Evolutionary conservation across 2,329 filamentous ascomycete species (phyloP).

Genomic region (Scleromitrula shiraiana): DNA sequence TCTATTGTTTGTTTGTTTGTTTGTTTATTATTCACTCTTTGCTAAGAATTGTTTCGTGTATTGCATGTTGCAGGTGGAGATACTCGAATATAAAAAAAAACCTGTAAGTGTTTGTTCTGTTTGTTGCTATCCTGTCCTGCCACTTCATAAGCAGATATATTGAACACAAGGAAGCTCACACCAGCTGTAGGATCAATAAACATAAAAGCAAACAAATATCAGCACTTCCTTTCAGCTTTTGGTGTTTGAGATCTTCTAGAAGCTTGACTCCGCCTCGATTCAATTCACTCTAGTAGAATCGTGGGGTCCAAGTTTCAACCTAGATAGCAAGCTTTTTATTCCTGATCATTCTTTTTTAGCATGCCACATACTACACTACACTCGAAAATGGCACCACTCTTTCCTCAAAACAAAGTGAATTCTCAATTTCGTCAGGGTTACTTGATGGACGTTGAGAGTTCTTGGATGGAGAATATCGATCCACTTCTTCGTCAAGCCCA

Average conservation of each 20-base stretch:
- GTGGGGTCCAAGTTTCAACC: not conserved
- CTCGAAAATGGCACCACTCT: conserved; percentile 4
- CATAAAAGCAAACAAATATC: conserved; percentile 7
- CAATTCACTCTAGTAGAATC: conserved; percentile 7
- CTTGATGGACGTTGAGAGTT: conserved; percentile 5
- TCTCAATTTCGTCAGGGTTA: conserved; percentile 9
- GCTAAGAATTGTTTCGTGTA: not conserved
- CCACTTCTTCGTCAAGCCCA: conserved; percentile 11
- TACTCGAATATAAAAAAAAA: conserved; percentile 2
- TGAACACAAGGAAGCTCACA: conserved; percentile 5
- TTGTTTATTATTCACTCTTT: not conserved
- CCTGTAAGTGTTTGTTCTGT: conserved; percentile 5
- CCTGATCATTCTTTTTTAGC: too few species aligned
- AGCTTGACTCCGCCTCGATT: conserved; percentile 15
- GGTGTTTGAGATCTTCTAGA: conserved; percentile 4
- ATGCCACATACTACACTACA: conserved; percentile 7
- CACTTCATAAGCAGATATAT: not conserved
- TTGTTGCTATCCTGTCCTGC: not conserved
- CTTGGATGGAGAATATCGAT: conserved; percentile 16
- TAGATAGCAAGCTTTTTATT: not conserved
- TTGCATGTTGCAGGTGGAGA: conserved; percentile 1
- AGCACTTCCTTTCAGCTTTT: conserved; percentile 1
- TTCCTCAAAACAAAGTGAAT: conserved; percentile 10
- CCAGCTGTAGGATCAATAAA: conserved; percentile 3
- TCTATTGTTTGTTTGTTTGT: not conserved